These are phyloP conservation scores for Saccharomycodes ludwigii DNA, from an alignment of 805 yeast genomes.

Conservation along the genomic window DNA sequence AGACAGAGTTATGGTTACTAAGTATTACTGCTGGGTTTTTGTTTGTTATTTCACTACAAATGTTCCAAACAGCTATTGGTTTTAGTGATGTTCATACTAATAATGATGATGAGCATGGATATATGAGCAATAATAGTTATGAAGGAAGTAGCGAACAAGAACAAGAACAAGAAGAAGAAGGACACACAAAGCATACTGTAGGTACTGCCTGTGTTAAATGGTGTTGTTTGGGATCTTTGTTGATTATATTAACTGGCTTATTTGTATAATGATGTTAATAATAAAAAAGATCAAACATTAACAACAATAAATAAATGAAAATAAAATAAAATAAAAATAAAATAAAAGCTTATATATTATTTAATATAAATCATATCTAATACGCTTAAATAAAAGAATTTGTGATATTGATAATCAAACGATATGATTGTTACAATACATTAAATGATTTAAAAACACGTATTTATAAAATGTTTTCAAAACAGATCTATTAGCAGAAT, in stretches of 20 bases:
- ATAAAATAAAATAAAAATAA: too few species aligned
- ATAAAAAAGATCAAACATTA: too few species aligned
- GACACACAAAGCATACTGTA: slow-evolving; percentile 18
- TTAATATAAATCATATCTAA: too few species aligned
- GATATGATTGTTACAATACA: too few species aligned
- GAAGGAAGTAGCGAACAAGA: neutral
- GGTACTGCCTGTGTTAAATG: slow-evolving; percentile 24
- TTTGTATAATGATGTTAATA: slow-evolving; percentile 2
- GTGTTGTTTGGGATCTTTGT: slow-evolving; percentile 23
- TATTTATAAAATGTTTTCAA: too few species aligned
- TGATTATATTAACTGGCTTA: slow-evolving; percentile 18
- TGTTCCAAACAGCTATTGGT: slow-evolving; percentile 72
- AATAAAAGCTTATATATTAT: too few species aligned
- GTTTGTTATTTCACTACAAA: slow-evolving; percentile 67
- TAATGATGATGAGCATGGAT: slow-evolving; percentile 16
- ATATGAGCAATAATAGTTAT: neutral
- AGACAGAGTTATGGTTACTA: slow-evolving; percentile 50
- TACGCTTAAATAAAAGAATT: too few species aligned
- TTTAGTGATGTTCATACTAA: slow-evolving; percentile 59
- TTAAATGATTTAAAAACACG: too few species aligned
- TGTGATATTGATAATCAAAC: too few species aligned
- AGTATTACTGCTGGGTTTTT: slow-evolving; percentile 76
- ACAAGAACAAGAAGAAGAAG: slow-evolving; percentile 12
- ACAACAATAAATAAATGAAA: too few species aligned
- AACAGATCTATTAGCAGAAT: too few species aligned